These are phyloP conservation scores for Calonectria pauciramosa DNA, from an alignment of 2,329 filamentous ascomycete species.

Conservation along the genomic window DNA sequence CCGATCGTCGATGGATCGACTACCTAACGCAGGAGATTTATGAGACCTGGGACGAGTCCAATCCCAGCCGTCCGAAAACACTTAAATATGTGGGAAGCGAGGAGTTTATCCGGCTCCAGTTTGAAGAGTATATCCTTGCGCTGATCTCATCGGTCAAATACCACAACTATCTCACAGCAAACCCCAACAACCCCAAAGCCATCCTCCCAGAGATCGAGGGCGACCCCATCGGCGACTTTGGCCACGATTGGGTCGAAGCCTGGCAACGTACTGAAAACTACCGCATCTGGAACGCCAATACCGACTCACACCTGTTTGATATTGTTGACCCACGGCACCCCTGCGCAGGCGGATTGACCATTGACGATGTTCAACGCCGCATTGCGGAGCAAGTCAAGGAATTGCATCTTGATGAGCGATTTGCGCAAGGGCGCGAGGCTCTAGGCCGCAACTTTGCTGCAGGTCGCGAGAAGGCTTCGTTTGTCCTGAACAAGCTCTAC, in stretches of 20 bases:
- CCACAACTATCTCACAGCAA: constrained; percentile 77
- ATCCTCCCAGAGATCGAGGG: constrained; percentile 80
- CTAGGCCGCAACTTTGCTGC: constrained; percentile 91
- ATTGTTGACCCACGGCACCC: constrained; percentile 95
- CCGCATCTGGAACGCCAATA: constrained; percentile 84
- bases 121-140: constrained; percentile 95
- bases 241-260: constrained; percentile 84
- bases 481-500: constrained; percentile 89
- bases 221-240: constrained; percentile 88
- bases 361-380: constrained; percentile 93
- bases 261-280: constrained; percentile 95
- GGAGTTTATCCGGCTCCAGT: constrained; percentile 96
- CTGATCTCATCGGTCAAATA: constrained; percentile 93
- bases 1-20: constrained; percentile 97
- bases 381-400: constrained; percentile 94
- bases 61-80: constrained; percentile 91
- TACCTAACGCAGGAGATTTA: constrained; percentile 93
- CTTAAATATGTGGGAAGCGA: constrained; percentile 96
- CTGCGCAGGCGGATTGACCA: constrained; percentile 90
- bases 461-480: constrained; percentile 88
- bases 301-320: constrained; percentile 91
- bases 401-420: constrained; percentile 90
- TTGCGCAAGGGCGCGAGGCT: constrained; percentile 86
- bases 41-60: constrained; percentile 95
- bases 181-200: constrained; percentile 77